Evolutionary conservation across 306 rosid genomes (phyloP).

Genomic region (Benincasa hispida): DNA sequence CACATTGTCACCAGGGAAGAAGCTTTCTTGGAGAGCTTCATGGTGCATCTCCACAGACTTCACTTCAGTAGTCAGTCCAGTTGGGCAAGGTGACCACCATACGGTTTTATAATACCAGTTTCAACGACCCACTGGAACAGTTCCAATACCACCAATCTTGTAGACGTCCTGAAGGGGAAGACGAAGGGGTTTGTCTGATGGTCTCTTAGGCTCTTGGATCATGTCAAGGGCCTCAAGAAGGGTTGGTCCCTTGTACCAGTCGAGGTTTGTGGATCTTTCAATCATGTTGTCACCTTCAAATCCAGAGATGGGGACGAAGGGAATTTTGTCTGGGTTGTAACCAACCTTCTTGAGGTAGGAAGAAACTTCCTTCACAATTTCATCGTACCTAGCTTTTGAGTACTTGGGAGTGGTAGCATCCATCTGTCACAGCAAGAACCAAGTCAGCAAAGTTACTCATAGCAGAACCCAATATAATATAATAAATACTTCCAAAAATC

Average conservation of each 20-base stretch:
- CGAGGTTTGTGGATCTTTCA: slow-evolving; percentile 80
- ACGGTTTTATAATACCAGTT: slow-evolving; percentile 64
- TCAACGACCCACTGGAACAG: slow-evolving; percentile 96
- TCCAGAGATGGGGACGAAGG: slow-evolving; percentile 89
- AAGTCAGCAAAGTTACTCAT: background rate
- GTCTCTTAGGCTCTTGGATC: slow-evolving; percentile 74
- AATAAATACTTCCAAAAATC: too few relatives aligned
- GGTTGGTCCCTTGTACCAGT: slow-evolving; percentile 98
- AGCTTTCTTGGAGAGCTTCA: slow-evolving; percentile 66
- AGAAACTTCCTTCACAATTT: slow-evolving; percentile 86
- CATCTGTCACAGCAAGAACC: slow-evolving; percentile 33
- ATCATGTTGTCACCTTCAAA: slow-evolving; percentile 95
- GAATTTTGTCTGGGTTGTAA: slow-evolving; percentile 73
- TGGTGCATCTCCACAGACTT: slow-evolving; percentile 95
- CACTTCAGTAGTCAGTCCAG: slow-evolving; percentile 70
- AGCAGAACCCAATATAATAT: too few relatives aligned
- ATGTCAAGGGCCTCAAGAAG: slow-evolving; percentile 81
- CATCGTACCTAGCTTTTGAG: slow-evolving; percentile 80
- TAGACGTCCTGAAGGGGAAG: slow-evolving; percentile 93
- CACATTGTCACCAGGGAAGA: slow-evolving; percentile 81
- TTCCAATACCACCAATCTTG: slow-evolving; percentile 96
- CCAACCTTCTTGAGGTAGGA: slow-evolving; percentile 91
- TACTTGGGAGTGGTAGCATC: slow-evolving; percentile 87
- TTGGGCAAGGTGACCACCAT: slow-evolving; percentile 55
- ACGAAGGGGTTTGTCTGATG: slow-evolving; percentile 79